Conservation (phyloP, 768 basidiomycete genomes). For the Hygrocybe punicea region DNA sequence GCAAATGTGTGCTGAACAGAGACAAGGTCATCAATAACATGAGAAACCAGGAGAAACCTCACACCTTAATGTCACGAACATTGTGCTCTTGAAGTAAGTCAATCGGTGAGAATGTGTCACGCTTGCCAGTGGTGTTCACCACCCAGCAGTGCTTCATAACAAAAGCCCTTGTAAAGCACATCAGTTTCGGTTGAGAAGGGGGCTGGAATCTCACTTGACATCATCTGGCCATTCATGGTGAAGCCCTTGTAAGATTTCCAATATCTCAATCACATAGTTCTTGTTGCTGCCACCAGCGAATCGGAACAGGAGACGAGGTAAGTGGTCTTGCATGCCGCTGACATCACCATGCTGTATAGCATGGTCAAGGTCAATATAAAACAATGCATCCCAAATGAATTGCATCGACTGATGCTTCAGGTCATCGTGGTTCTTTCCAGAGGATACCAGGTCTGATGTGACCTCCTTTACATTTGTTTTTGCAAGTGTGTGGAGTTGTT, state of each 20-base stretch:
- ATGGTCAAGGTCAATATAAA: constrained; percentile 34
- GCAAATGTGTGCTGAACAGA: neutral
- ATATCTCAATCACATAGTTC: constrained; percentile 33
- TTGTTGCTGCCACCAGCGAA: constrained; percentile 34
- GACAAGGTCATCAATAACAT: neutral
- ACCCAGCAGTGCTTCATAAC: constrained; percentile 23
- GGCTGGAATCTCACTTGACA: constrained; percentile 21
- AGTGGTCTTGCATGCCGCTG: constrained; percentile 31
- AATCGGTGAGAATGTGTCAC: constrained; percentile 6
- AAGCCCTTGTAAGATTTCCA: constrained; percentile 34
- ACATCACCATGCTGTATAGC: constrained; percentile 40
- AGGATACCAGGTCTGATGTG: constrained; percentile 33
- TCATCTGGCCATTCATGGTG: constrained; percentile 30
- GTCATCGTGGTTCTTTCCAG: constrained; percentile 26
- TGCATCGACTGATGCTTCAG: constrained; percentile 26
- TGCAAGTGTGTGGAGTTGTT: constrained; percentile 27
- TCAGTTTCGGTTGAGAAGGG: neutral
- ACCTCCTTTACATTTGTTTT: constrained; percentile 21
- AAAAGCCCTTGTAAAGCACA: neutral
- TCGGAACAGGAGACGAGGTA: constrained; percentile 32
- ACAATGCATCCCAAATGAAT: constrained; percentile 37
- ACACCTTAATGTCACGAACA: constrained; percentile 18
- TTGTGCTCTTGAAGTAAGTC: constrained; percentile 24
- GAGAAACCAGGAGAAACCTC: constrained; percentile 11
- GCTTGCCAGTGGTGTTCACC: constrained; percentile 15